Percentiles rank a stretch among this genome's conserved stretches.
Evolutionary conservation across 1,284 basidiomycete species (phyloP).

Genomic region (Cutaneotrichosporon cyanovorans): DNA sequence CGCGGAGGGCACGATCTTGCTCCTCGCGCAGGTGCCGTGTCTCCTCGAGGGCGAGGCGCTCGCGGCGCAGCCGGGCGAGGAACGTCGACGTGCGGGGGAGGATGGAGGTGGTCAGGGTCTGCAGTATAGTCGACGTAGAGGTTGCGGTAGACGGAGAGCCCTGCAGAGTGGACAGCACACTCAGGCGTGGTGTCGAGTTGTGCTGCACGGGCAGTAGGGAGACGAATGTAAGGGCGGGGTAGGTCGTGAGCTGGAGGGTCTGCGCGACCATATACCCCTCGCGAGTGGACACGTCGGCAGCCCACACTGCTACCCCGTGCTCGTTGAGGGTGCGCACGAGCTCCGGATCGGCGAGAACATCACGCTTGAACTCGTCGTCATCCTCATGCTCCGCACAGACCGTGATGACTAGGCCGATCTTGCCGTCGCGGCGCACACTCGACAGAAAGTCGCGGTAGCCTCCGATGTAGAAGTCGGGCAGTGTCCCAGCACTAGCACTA

Average conservation of each 20-base stretch:
- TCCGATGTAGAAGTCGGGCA: constrained; percentile 73
- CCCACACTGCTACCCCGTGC: constrained; percentile 72
- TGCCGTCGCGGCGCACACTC: constrained; percentile 60
- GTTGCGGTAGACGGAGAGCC: constrained; percentile 60
- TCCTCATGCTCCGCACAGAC: constrained; percentile 87
- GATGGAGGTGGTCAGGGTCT: constrained; percentile 61
- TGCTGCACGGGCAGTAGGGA: constrained; percentile 63
- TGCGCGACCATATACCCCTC: constrained; percentile 80
- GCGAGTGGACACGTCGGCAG: constrained; percentile 67
- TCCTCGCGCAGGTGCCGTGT: constrained; percentile 66
- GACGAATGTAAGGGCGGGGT: constrained; percentile 84
- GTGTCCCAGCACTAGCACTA: constrained; percentile 25
- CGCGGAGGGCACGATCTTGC: constrained; percentile 70
- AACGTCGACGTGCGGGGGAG: constrained; percentile 71
- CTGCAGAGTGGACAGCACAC: constrained; percentile 73
- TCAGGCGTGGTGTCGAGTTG: constrained; percentile 53
- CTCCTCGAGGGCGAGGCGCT: constrained; percentile 52
- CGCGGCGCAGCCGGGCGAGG: constrained; percentile 56
- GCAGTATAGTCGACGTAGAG: constrained; percentile 56
- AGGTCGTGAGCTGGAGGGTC: constrained; percentile 80
- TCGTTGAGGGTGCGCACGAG: constrained; percentile 61
- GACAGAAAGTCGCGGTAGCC: constrained; percentile 76
- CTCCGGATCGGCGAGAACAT: constrained; percentile 65
- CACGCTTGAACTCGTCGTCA: constrained; percentile 76
- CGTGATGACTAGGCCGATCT: constrained; percentile 73